A percentile compares a stretch with the other conserved stretches of the same genome.
Conservation (phyloP, 208 protist genomes). For the Crithidia acanthocephali region DNA sequence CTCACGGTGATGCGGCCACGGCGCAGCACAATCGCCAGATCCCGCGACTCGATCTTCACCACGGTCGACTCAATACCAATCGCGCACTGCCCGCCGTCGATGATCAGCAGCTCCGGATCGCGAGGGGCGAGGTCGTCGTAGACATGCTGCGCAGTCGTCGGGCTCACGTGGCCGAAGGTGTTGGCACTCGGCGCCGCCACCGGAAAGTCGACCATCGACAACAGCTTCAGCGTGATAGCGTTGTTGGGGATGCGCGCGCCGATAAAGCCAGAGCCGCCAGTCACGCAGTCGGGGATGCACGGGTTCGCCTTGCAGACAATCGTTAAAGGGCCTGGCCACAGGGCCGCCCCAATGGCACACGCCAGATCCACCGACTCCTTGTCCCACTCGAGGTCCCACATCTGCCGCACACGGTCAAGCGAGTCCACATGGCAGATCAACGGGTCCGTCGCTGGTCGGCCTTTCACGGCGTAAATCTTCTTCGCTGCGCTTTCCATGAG, state of each 20-base stretch:
- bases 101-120: slow-evolving; percentile 75
- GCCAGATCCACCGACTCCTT: slow-evolving; percentile 56
- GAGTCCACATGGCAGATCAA: slow-evolving; percentile 96
- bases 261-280: slow-evolving; percentile 87
- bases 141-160: slow-evolving; percentile 91
- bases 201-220: slow-evolving; percentile 76
- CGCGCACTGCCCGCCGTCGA: slow-evolving; percentile 87
- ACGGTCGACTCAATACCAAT: slow-evolving; percentile 96
- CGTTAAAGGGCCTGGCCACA: slow-evolving; percentile 95
- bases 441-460: slow-evolving; percentile 95
- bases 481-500: slow-evolving; percentile 78
- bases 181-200: slow-evolving; percentile 94
- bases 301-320: slow-evolving; percentile 81
- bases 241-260: slow-evolving; percentile 89
- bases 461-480: slow-evolving; percentile 97
- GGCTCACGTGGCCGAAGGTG: slow-evolving; percentile 93
- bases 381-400: slow-evolving; percentile 69
- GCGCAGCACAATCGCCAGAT: slow-evolving; percentile 77
- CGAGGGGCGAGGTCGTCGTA: slow-evolving; percentile 87
- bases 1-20: slow-evolving; percentile 75
- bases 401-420: slow-evolving; percentile 55
- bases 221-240: slow-evolving; percentile 61
- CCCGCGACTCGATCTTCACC: slow-evolving; percentile 68
- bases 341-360: slow-evolving; percentile 50
- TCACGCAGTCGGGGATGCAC: slow-evolving; percentile 75